Base-by-base conservation (phyloP, 2,329 filamentous ascomycete species). In the Madurella fahalii region DNA sequence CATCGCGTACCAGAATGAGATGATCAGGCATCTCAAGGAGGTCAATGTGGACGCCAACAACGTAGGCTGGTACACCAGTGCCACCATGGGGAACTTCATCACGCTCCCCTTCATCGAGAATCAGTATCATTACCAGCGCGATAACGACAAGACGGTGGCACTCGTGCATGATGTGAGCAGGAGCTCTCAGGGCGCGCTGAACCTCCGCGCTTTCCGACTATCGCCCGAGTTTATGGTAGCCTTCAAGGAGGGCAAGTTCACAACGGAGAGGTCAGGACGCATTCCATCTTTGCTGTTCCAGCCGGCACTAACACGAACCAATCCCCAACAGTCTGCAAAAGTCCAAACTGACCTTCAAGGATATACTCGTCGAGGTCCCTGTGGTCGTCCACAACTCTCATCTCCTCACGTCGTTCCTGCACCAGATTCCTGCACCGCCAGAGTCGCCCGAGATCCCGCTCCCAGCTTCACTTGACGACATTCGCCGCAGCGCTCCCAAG, bases 41-140 rank as follows among this genome's bases (percentile, higher is more conserved):
- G 94, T 99, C 68, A 99, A 97, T 72, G 89, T 97, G 57, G 94
- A 99, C 72, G 94, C 94, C 63, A 96, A 97, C 79, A 95, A 90
- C 68, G 90, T 95, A 57, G 94, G 94, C 67, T 99, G 92, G 92
- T 99, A 99, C 78, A 96, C 91, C 56, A 96, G 91, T 77, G 90
- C 92, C 61, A 96, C 91, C 73, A 95, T 99, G 89, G 94, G 94
- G 73, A 97, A 96, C 80, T 97, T 97, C 66, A 82, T 97, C 79
- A 96, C 92, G 79, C 74, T 88, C 69, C 89, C 87, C 78, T 92
- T 96, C 70, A 89, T 99, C 73, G 94, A 99, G 82, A 99, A 97
- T 79, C 92, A 96, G 74, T 91, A 85, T 76, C 89, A 92, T 78
- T 97, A 96, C 79, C 94, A 99, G 79, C 94, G 90, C 73, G 90